A percentile compares a stretch with the other conserved stretches of the same genome.
Conservation (phyloP, 371 early-diverging fungal genomes). For the Scutellospora calospora region DNA sequence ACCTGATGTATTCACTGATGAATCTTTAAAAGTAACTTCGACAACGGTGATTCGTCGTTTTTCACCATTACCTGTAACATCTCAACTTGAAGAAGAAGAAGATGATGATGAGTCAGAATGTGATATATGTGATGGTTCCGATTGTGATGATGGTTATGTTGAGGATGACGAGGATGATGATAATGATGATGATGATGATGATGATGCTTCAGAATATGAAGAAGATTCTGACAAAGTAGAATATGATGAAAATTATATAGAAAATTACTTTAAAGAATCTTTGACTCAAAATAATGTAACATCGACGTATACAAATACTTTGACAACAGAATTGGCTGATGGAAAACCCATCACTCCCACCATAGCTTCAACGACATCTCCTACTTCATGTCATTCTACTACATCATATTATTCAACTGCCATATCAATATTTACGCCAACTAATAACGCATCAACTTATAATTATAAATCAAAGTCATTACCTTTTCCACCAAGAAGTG, state of each 20-base stretch:
- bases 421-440: not conserved
- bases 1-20: not conserved
- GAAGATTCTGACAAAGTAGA: not conserved
- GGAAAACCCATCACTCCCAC: not conserved
- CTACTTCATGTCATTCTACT: not conserved
- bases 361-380: not conserved
- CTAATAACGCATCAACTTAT: too few species aligned
- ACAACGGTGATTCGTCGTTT: not conserved
- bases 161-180: not conserved
- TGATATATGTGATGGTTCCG: not conserved
- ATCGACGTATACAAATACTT: too few species aligned
- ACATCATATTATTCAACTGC: slow-evolving; percentile 8
- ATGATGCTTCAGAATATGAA: not conserved
- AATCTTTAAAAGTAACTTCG: not conserved
- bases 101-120: not conserved
- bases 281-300: too few species aligned
- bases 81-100: not conserved
- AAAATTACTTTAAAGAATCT: not conserved
- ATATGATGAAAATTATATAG: not conserved
- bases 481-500: too few species aligned
- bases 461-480: too few species aligned
- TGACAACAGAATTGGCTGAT: not conserved
- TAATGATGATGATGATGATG: not conserved
- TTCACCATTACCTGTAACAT: not conserved
- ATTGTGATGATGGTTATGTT: not conserved